phyloP scores from a whole-genome alignment of 192 early-diverging fungal genomes.

The Mortierella hygrophila region DNA sequence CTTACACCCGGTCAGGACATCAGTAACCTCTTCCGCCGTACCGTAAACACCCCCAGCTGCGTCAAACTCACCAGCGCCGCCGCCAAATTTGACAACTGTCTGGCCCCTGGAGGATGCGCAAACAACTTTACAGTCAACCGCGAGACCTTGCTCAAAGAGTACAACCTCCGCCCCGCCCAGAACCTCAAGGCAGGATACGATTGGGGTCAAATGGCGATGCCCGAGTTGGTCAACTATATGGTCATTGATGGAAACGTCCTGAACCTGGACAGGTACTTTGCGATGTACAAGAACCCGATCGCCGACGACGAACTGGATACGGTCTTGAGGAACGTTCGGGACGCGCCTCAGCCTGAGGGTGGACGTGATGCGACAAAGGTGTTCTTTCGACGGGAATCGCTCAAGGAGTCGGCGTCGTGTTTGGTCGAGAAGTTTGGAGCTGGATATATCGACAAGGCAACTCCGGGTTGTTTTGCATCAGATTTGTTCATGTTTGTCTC shows the following conservation, averaged over 20 bases:
- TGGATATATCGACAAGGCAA: conserved; percentile 72
- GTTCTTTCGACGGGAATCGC: conserved; percentile 63
- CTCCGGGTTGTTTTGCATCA: conserved; percentile 73
- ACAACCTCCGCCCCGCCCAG: neutral
- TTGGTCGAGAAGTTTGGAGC: conserved; percentile 66
- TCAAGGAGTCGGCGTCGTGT: conserved; percentile 65
- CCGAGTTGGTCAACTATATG: conserved; percentile 60
- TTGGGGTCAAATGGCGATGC: conserved; percentile 64
- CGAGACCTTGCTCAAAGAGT: neutral
- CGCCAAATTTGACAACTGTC: conserved; percentile 57
- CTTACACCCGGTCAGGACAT: conserved; percentile 67
- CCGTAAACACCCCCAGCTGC: conserved; percentile 37
- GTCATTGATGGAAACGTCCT: conserved; percentile 75
- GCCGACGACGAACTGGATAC: conserved; percentile 63
- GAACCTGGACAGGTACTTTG: conserved; percentile 70
- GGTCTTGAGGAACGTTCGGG: conserved; percentile 62
- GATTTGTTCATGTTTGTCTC: conserved; percentile 73
- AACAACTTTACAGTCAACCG: conserved; percentile 27
- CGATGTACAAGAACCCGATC: conserved; percentile 52
- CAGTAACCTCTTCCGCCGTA: conserved; percentile 60
- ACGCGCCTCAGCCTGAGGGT: conserved; percentile 24
- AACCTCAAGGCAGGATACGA: conserved; percentile 63
- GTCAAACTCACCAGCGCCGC: conserved; percentile 51
- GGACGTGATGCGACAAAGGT: conserved; percentile 69
- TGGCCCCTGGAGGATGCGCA: conserved; percentile 29